These are phyloP conservation scores for Blastocladiella emersonii DNA, from an alignment of 371 early-diverging fungal genomes.

Conservation along the genomic window DNA sequence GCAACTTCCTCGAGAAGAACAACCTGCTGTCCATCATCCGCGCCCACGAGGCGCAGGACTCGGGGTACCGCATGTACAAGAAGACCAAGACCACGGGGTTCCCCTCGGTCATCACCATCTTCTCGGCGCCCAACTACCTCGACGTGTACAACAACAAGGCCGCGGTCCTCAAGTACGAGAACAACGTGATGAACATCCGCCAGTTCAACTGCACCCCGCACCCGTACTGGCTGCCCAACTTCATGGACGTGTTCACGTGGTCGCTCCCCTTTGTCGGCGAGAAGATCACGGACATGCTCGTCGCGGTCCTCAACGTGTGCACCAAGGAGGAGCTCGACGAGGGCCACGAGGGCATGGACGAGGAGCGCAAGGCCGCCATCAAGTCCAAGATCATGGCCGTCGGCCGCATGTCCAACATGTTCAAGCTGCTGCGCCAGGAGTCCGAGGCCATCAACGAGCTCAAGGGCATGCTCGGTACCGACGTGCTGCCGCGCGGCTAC, in stretches of 20 bases:
- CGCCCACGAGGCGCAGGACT: constrained; percentile 97
- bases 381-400: constrained; percentile 84
- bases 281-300: constrained; percentile 90
- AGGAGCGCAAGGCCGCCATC: constrained; percentile 56
- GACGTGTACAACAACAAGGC: constrained; percentile 98
- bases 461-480: constrained; percentile 70
- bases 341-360: constrained; percentile 11
- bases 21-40: constrained; percentile 84
- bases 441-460: constrained; percentile 83
- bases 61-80: constrained; percentile 91
- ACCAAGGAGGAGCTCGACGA: constrained; percentile 49
- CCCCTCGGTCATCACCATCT: constrained; percentile 92
- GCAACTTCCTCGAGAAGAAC: constrained; percentile 84
- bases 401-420: constrained; percentile 77
- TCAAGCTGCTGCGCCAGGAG: constrained; percentile 70
- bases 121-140: constrained; percentile 94
- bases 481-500: constrained; percentile 65
- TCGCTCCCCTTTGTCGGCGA: constrained; percentile 96
- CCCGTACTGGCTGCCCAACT: constrained; percentile 93
- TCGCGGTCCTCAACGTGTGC: constrained; percentile 82
- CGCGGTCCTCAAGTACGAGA: constrained; percentile 89
- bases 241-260: constrained; percentile 97
- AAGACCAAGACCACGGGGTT: constrained; percentile 85
- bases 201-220: constrained; percentile 80
- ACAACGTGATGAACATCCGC: constrained; percentile 92